Evolutionary conservation across 345 rosid genomes (phyloP).

Genomic region (Pistacia integerrima): DNA sequence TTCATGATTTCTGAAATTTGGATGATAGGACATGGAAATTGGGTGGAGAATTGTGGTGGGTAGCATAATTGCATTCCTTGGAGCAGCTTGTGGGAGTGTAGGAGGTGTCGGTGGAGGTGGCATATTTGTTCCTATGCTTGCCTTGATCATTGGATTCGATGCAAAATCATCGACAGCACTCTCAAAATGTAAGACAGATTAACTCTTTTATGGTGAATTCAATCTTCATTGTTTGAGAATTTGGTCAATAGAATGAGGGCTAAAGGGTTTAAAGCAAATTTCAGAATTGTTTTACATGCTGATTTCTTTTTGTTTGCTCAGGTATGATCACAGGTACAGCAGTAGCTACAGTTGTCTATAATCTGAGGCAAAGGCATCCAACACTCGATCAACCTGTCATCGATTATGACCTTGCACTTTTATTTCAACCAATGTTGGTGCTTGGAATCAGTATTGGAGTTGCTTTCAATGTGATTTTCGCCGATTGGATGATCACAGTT

Average conservation of each 20-base stretch:
- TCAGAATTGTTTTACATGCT: background rate
- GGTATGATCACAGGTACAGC: conserved; percentile 55
- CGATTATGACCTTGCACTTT: conserved; percentile 47
- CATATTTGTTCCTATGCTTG: conserved; percentile 55
- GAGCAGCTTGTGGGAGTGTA: conserved; percentile 55
- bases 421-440: conserved; percentile 48
- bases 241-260: background rate
- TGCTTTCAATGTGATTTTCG: conserved; percentile 40
- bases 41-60: conserved; percentile 50
- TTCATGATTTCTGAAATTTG: conserved; percentile 7
- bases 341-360: conserved; percentile 41
- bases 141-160: conserved; percentile 46
- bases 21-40: conserved; percentile 35
- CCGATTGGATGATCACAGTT: conserved; percentile 51
- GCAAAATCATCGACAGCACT: conserved; percentile 48
- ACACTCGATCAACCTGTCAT: conserved; percentile 45
- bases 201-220: background rate
- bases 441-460: conserved; percentile 52
- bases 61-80: conserved; percentile 42
- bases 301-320: conserved; percentile 6
- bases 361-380: conserved; percentile 44
- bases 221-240: background rate
- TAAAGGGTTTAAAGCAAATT: background rate
- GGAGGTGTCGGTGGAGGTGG: conserved; percentile 65
- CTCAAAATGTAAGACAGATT: conserved; percentile 40